These are phyloP conservation scores for Collybiopsis luxurians DNA, from an alignment of 768 basidiomycete species.

Conservation along the genomic window DNA sequence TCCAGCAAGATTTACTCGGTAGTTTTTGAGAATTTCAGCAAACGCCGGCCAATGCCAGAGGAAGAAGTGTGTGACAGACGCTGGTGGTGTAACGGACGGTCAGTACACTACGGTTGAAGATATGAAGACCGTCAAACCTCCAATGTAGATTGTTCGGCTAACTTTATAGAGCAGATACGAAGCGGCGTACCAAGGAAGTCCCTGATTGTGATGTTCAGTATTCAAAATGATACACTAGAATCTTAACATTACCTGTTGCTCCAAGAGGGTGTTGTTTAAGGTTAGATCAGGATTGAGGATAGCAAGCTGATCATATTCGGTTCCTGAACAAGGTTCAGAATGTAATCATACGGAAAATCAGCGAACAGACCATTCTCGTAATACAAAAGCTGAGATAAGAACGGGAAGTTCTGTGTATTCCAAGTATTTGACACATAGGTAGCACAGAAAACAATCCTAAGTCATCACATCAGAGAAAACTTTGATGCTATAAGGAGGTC, in stretches of 20 bases:
- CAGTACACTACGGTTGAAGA: neutral
- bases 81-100: slow-evolving; percentile 13
- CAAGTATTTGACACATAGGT: slow-evolving; percentile 17
- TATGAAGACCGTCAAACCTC: slow-evolving; percentile 21
- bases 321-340: slow-evolving; percentile 25
- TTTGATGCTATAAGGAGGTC: too few relatives aligned
- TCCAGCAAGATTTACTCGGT: slow-evolving; percentile 12
- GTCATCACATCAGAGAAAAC: neutral
- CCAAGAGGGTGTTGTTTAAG: slow-evolving; percentile 44
- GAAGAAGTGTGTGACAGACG: slow-evolving; percentile 45
- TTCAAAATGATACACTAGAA: neutral
- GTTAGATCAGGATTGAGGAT: slow-evolving; percentile 49
- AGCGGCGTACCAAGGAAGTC: slow-evolving; percentile 40
- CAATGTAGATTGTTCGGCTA: slow-evolving; percentile 35
- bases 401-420: slow-evolving; percentile 31
- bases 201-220: slow-evolving; percentile 15
- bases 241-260: slow-evolving; percentile 20
- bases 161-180: slow-evolving; percentile 39
- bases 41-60: slow-evolving; percentile 46
- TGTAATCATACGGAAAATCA: too few relatives aligned
- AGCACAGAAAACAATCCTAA: slow-evolving; percentile 26
- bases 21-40: slow-evolving; percentile 29
- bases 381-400: slow-evolving; percentile 34
- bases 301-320: slow-evolving; percentile 45
- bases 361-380: slow-evolving; percentile 14